Evolutionary conservation across 1,284 basidiomycete genomes (phyloP).

Genomic region (Ceratobasidium sp.): DNA sequence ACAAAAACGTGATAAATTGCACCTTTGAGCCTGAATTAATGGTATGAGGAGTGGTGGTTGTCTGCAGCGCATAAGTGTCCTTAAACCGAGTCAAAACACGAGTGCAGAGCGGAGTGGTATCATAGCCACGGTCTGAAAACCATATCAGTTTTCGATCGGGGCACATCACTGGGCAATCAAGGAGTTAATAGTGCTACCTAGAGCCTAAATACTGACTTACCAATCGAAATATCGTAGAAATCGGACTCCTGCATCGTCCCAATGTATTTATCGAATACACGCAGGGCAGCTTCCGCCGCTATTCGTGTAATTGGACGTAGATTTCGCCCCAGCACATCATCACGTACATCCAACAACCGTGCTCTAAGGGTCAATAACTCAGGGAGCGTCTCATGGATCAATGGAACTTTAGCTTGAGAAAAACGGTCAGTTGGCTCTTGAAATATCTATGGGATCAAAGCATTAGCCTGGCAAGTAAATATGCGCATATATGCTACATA

Average conservation of each 20-base stretch:
- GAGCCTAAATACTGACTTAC: neutral
- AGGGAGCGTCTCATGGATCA: slow-evolving; percentile 7
- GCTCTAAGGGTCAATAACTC: slow-evolving; percentile 3
- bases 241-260: slow-evolving; percentile 23
- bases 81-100: too few relatives aligned
- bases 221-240: neutral
- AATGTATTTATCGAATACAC: slow-evolving; percentile 22
- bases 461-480: neutral
- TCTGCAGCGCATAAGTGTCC: too few relatives aligned
- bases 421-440: slow-evolving; percentile 15
- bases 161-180: slow-evolving; percentile 9
- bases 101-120: neutral
- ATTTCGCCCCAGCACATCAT: neutral
- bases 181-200: neutral
- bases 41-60: too few relatives aligned
- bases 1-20: too few relatives aligned
- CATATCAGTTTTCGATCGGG: slow-evolving; percentile 29
- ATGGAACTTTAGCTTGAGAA: slow-evolving; percentile 1
- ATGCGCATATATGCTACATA: neutral
- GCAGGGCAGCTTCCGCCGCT: slow-evolving; percentile 11
- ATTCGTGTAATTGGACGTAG: slow-evolving; percentile 4
- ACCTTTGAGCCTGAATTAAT: too few relatives aligned
- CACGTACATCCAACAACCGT: neutral
- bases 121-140: slow-evolving; percentile 11
- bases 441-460: neutral